Base-by-base conservation (phyloP, 805 yeast genomes). In the Ogataea wickerhamii region DNA sequence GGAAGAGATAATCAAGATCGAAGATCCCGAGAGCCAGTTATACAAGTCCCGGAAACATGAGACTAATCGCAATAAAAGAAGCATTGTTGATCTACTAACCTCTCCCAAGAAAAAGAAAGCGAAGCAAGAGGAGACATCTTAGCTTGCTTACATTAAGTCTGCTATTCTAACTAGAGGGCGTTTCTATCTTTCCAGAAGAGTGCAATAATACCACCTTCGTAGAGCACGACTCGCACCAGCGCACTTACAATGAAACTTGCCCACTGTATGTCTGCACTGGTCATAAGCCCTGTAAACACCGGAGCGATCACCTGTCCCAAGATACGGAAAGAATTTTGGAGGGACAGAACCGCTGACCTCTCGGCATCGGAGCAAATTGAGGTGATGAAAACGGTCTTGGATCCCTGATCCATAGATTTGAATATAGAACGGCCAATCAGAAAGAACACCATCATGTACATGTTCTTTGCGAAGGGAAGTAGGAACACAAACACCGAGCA, bases 371-470 rank as follows among this genome's bases (percentile, higher is more conserved):
- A 55, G 4, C 66, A 67, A 22, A 66, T 55, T 0, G 73, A 53
- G 6, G 73, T 69, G 17, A 70, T 56, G 43, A 71, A 70, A 4
- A 71, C 73, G 33, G 68, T 71, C 38, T 71, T 71, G 7, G 76
- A 70, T 1, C 74, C 72, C 20, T 66, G 58, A 43, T 71, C 77
- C 75, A 71, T 70, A 18, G 70, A 56, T 44, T 70, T 69, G 24
- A 71, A 65, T 2, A 61, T 47, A 1, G 71, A 63, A 49, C 74
- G 57, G 11, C 61, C 41, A 3, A 67, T 44, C 28, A 65, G 41
- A 4, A 64, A 51, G 11, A 57, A 45, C 35, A 67, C 40, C 42
- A 73, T 61, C 8, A 56, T 32, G 3, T 38, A 32, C 23, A 67
- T 48, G 18, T 60, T 53, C 3, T 51, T 39, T 4, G 75, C 71